Percentiles rank a stretch among this genome's conserved stretches.
Evolutionary conservation across 2,329 filamentous ascomycete species (phyloP).

Genomic region (Ophiosphaerella korrae): DNA sequence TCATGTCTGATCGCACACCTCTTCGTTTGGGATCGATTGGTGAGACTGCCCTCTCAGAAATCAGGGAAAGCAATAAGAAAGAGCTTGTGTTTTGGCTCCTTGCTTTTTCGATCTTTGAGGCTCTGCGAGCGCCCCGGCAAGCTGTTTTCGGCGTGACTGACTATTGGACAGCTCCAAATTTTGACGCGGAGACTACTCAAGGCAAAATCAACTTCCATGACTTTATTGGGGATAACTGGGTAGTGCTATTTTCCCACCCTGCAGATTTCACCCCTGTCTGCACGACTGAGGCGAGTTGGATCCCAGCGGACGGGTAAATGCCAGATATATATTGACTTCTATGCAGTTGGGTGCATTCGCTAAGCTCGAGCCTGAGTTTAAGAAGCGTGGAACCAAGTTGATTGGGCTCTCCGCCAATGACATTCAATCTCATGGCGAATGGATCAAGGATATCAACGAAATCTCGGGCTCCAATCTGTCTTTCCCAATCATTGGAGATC

Average conservation of each 20-base stretch:
- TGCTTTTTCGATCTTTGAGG: too few species aligned
- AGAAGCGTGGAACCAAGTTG: constrained; percentile 65
- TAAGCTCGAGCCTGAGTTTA: constrained; percentile 68
- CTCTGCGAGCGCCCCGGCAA: too few species aligned
- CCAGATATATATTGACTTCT: too few species aligned
- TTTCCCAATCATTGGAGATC: constrained; percentile 61
- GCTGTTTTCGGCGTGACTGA: too few species aligned
- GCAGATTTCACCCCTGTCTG: constrained; percentile 65
- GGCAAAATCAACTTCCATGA: constrained; percentile 73
- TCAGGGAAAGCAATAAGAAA: too few species aligned
- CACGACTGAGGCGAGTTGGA: constrained; percentile 57
- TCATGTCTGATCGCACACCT: constrained; percentile 45
- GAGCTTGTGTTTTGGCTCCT: too few species aligned
- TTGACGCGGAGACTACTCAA: constrained; percentile 69
- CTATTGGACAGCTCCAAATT: constrained; percentile 67
- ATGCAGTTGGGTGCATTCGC: constrained; percentile 62
- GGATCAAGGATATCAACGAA: constrained; percentile 61
- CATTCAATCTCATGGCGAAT: constrained; percentile 56
- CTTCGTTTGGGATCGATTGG: constrained; percentile 61
- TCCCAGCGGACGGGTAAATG: too few species aligned
- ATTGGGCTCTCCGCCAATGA: constrained; percentile 62
- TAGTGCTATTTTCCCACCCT: constrained; percentile 73
- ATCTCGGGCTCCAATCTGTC: constrained; percentile 54
- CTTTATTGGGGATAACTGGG: constrained; percentile 73
- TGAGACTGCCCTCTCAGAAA: too few species aligned